phyloP scores from a whole-genome alignment of 768 basidiomycete genomes.

The Lactarius trivialis region DNA sequence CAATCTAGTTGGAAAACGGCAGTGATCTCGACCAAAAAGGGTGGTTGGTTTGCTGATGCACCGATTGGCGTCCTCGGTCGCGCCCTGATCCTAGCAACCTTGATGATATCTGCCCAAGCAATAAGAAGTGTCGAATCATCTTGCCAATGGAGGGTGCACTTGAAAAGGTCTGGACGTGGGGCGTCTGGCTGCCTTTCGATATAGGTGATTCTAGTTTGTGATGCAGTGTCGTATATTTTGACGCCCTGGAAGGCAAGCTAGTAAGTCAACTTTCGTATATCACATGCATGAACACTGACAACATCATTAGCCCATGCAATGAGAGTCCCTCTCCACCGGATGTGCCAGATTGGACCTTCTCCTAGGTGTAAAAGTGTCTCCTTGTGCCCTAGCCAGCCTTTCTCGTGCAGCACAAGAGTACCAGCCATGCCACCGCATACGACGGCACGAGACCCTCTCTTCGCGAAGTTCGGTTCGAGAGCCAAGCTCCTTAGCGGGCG shows the following conservation, averaged over 20 bases:
- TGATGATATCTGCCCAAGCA: slow-evolving; percentile 91
- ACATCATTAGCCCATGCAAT: slow-evolving; percentile 97
- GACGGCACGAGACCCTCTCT: slow-evolving; percentile 67
- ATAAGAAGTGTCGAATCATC: slow-evolving; percentile 87
- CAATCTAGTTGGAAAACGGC: slow-evolving; percentile 91
- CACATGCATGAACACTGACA: slow-evolving; percentile 38
- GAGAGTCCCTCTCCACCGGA: slow-evolving; percentile 76
- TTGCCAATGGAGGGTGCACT: slow-evolving; percentile 87
- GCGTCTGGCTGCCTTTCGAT: slow-evolving; percentile 78
- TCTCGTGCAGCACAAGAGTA: slow-evolving; percentile 79
- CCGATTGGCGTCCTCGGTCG: slow-evolving; percentile 44
- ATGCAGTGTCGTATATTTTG: slow-evolving; percentile 83
- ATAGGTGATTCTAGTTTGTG: slow-evolving; percentile 71
- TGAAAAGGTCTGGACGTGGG: slow-evolving; percentile 92
- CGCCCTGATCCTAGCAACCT: slow-evolving; percentile 73
- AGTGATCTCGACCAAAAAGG: slow-evolving; percentile 78
- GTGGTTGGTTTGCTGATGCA: slow-evolving; percentile 43
- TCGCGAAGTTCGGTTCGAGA: slow-evolving; percentile 85
- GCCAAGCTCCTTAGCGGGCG: slow-evolving; percentile 87
- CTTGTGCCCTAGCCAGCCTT: slow-evolving; percentile 94
- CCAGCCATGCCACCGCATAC: slow-evolving; percentile 93
- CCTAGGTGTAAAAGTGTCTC: slow-evolving; percentile 75
- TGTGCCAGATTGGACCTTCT: slow-evolving; percentile 94
- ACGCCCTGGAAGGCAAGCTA: slow-evolving; percentile 56
- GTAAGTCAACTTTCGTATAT: slow-evolving; percentile 1